A percentile compares a stretch with the other conserved stretches of the same genome.
Conservation (phyloP, 805 yeast species). For the Pichia thaimueangensis region DNA sequence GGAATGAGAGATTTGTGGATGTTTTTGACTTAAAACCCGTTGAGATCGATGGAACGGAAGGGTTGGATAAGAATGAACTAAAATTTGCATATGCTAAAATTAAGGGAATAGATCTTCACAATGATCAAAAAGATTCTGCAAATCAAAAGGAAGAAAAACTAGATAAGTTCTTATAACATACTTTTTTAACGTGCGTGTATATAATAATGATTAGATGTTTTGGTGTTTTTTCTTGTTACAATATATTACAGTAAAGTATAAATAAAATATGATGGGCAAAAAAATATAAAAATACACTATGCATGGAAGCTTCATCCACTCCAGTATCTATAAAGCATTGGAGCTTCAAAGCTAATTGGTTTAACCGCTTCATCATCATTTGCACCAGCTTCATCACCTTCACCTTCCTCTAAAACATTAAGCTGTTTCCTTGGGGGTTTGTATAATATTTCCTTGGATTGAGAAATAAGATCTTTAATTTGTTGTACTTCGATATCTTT, state of each 20-base stretch:
- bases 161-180: conserved; percentile 14
- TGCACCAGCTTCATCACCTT: conserved; percentile 23
- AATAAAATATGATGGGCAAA: no score
- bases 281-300: no score
- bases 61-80: conserved; percentile 13
- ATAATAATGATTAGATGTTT: no score
- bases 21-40: conserved; percentile 23
- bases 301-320: conserved; percentile 37
- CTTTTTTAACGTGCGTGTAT: not conserved
- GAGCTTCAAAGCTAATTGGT: conserved; percentile 56
- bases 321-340: conserved; percentile 62
- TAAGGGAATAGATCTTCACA: conserved; percentile 8
- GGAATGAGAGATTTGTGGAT: conserved; percentile 37
- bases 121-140: not conserved
- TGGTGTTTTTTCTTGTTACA: not conserved
- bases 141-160: conserved; percentile 9
- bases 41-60: conserved; percentile 16
- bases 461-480: conserved; percentile 22
- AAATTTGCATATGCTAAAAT: conserved; percentile 9
- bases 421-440: conserved; percentile 30
- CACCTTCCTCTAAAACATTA: conserved; percentile 26
- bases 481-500: conserved; percentile 12
- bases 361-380: conserved; percentile 29
- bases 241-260: not conserved
- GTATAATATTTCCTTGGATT: conserved; percentile 23